These are phyloP conservation scores for Phytophthora fragariae DNA, from an alignment of 352 stramenopile genomes.

Conservation along the genomic window DNA sequence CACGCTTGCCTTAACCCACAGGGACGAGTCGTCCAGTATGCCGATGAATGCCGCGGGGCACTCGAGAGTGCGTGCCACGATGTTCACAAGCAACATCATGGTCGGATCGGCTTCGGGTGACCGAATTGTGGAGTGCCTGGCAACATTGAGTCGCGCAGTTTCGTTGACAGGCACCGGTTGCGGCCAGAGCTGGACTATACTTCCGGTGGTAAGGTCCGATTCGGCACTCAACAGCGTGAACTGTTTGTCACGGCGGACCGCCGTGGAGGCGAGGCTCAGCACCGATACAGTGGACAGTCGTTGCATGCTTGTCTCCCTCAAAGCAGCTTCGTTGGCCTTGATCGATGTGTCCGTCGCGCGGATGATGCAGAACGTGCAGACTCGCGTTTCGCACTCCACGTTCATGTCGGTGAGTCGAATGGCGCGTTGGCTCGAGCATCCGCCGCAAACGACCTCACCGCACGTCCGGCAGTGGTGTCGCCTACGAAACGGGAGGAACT, in stretches of 20 bases:
- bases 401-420: conserved; percentile 84
- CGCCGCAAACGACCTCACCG: conserved; percentile 74
- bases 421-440: conserved; percentile 76
- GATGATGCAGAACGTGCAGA: conserved; percentile 87
- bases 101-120: conserved; percentile 68
- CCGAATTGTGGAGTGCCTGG: conserved; percentile 59
- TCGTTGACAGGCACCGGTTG: conserved; percentile 58
- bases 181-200: conserved; percentile 74
- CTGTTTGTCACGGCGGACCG: conserved; percentile 43
- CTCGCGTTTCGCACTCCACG: conserved; percentile 74
- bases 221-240: conserved; percentile 65
- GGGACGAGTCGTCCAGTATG: conserved; percentile 58
- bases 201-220: conserved; percentile 67
- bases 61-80: conserved; percentile 72
- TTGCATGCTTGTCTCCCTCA: conserved; percentile 39
- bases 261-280: conserved; percentile 26
- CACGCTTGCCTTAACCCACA: conserved; percentile 77
- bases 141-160: conserved; percentile 54
- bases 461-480: conserved; percentile 86
- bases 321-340: conserved; percentile 54
- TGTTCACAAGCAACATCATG: conserved; percentile 76
- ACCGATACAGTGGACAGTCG: conserved; percentile 41
- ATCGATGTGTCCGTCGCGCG: conserved; percentile 77
- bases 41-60: conserved; percentile 76
- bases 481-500: conserved; percentile 81